These are phyloP conservation scores for Kodamaea nitidulidarum DNA, from an alignment of 805 yeast species.

Conservation along the genomic window DNA sequence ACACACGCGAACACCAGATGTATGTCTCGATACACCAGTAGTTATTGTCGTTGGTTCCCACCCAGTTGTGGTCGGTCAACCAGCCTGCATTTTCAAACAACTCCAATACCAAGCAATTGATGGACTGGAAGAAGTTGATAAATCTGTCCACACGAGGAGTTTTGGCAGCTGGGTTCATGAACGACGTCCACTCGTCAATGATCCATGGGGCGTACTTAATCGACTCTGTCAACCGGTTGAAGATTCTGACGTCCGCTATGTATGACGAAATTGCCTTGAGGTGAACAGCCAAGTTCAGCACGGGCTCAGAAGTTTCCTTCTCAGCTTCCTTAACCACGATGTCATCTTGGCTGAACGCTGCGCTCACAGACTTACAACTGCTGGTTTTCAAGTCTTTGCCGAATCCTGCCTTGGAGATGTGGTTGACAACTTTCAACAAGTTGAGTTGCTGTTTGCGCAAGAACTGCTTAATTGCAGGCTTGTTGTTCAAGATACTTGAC, in stretches of 20 bases:
- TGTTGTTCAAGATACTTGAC: constrained; percentile 36
- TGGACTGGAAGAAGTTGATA: constrained; percentile 35
- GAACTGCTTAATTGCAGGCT: constrained; percentile 28
- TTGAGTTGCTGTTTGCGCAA: constrained; percentile 24
- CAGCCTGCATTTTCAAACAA: constrained; percentile 42
- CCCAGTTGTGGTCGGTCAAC: constrained; percentile 45
- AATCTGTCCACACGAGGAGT: constrained; percentile 29
- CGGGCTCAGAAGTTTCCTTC: constrained; percentile 5
- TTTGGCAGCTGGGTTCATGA: constrained; percentile 21
- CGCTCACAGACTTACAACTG: constrained; percentile 13
- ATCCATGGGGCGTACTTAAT: constrained; percentile 45
- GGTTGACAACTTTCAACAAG: constrained; percentile 14
- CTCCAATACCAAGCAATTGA: constrained; percentile 39
- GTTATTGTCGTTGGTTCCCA: constrained; percentile 36
- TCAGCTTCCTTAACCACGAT: not conserved
- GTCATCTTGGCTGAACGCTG: constrained; percentile 8
- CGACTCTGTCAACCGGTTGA: constrained; percentile 38
- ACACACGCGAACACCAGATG: constrained; percentile 42
- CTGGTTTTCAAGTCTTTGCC: constrained; percentile 16
- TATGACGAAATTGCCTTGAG: constrained; percentile 34
- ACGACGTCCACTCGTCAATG: constrained; percentile 33
- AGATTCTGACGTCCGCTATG: constrained; percentile 39
- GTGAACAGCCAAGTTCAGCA: constrained; percentile 29
- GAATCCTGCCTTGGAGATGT: constrained; percentile 6
- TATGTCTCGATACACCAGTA: constrained; percentile 43